Percentiles rank a stretch among this genome's conserved stretches.
Evolutionary conservation across 805 yeast genomes (phyloP).

Genomic region (Myxozyma geophila): DNA sequence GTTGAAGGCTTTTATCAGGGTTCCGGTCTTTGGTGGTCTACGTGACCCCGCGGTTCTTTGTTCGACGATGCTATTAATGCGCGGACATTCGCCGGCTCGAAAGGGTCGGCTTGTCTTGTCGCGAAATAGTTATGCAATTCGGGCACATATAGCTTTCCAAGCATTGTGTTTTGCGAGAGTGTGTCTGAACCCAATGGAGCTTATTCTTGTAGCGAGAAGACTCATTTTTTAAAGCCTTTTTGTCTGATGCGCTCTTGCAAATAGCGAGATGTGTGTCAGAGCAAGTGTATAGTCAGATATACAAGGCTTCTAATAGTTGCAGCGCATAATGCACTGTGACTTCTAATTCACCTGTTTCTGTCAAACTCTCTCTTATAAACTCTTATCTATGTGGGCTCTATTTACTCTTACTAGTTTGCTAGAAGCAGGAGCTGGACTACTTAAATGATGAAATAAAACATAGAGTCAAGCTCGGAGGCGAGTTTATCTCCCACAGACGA

Average conservation of each 20-base stretch:
- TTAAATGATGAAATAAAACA: conserved; percentile 42
- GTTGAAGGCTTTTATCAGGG: conserved; percentile 14
- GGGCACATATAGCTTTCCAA: not conserved
- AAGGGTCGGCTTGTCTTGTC: conserved; percentile 5
- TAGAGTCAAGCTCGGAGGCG: conserved; percentile 47
- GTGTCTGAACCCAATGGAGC: conserved; percentile 46
- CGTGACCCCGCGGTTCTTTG: conserved; percentile 10
- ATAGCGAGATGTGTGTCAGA: conserved; percentile 9
- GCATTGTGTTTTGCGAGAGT: not conserved
- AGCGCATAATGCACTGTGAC: not conserved
- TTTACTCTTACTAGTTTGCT: not conserved
- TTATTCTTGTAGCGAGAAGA: conserved; percentile 41
- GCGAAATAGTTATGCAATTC: conserved; percentile 46
- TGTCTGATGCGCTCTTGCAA: conserved; percentile 26
- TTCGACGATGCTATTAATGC: conserved; percentile 22
- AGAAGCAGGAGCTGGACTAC: not conserved
- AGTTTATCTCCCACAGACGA: conserved; percentile 22
- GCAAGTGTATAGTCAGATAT: conserved; percentile 39
- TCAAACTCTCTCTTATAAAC: not conserved
- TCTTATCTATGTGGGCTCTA: conserved; percentile 1
- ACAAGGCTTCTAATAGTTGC: conserved; percentile 29
- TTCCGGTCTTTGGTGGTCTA: conserved; percentile 9
- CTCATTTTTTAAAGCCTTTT: conserved; percentile 28
- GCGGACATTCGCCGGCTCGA: not conserved
- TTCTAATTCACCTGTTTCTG: not conserved